Evolutionary conservation across 1,139 yeast species (phyloP), one percentile per base, ranked within the genome.

Genomic region (Neolecta irregularis): DNA sequence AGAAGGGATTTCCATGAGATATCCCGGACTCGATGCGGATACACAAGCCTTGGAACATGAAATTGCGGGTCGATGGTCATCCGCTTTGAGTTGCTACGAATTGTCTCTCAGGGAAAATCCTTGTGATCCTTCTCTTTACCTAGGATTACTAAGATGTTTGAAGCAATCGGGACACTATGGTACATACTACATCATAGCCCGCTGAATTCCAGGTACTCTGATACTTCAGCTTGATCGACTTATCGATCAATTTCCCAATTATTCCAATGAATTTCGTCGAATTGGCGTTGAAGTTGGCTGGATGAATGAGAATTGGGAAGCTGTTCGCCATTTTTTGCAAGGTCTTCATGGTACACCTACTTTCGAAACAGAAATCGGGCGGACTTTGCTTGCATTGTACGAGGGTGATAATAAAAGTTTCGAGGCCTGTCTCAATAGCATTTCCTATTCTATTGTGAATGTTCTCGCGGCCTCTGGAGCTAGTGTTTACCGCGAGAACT

Each of bases 1-100:
- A 30, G 88, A 80, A 52, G 99, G 98, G 13, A 71, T 81, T 3
- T 58, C 88, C 35, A 73, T 80, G 41, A 66, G 67, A 44, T 77
- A 81, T 46, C 70, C 72, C 33, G 71, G 73, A 42, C 59, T 83
- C 36, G 65, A 67, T 13, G 28, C 43, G 15, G 50, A 46, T 18
- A 83, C 80, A 40, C 80, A 80, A 50, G 65, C 85, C 24, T 61
- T 73, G 5, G 79, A 81, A 38, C 73, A 85, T 42, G 92, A 81
- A 47, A 83, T 78, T 45, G 76, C 80, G 39, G 88, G 81, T 33
- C 74, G 74, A 48, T 81, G 95, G 93, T 67, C 73, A 26, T 65
- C 81, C 47, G 93, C 95, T 0, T 78, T 79, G 44, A 88, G 79
- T 44, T 81, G 94, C 28, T 76, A 81, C 46, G 75, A 74, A 38